Percentiles rank a stretch among this genome's conserved stretches.
phyloP scores from a whole-genome alignment of 139 green algal genomes.

The Micractinium sp. region DNA sequence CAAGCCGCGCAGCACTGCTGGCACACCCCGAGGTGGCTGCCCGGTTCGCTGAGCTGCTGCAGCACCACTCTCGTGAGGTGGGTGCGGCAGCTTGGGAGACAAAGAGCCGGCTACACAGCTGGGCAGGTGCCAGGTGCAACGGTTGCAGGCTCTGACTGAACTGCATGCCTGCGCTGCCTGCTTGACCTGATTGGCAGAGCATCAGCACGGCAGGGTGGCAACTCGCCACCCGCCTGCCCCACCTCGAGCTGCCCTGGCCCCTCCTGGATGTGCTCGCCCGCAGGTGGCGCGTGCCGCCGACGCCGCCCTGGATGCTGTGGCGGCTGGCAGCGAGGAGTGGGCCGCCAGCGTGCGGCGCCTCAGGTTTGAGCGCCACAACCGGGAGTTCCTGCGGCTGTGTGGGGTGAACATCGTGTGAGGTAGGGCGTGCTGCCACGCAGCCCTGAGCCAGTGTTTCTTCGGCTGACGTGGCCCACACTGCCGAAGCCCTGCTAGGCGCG shows the following conservation, averaged over 20 bases:
- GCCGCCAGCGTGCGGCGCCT: slow-evolving; percentile 73
- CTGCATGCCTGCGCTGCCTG: too few species aligned
- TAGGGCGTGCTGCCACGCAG: too few species aligned
- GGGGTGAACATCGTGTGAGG: background rate
- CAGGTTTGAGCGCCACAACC: slow-evolving; percentile 88
- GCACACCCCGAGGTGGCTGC: slow-evolving; percentile 65
- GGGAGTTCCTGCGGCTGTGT: slow-evolving; percentile 75
- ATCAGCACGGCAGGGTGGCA: too few species aligned
- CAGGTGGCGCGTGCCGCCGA: slow-evolving; percentile 47
- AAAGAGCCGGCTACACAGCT: background rate
- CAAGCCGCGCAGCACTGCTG: slow-evolving; percentile 63
- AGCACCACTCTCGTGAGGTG: slow-evolving; percentile 74
- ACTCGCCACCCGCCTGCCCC: too few species aligned
- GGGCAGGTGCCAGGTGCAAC: background rate
- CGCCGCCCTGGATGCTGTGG: slow-evolving; percentile 48
- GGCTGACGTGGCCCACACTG: too few species aligned
- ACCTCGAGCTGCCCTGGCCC: background rate
- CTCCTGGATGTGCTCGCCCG: background rate
- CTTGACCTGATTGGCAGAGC: too few species aligned
- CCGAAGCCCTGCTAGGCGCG: too few species aligned
- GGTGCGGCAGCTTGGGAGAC: background rate
- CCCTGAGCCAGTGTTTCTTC: too few species aligned
- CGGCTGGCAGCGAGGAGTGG: slow-evolving; percentile 64
- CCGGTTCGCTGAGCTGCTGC: slow-evolving; percentile 83
- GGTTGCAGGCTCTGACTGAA: background rate